A percentile compares a stretch with the other conserved stretches of the same genome.
These are phyloP conservation scores for Coemansia sp. DNA, from an alignment of 192 early-diverging fungal genomes.

Conservation along the genomic window DNA sequence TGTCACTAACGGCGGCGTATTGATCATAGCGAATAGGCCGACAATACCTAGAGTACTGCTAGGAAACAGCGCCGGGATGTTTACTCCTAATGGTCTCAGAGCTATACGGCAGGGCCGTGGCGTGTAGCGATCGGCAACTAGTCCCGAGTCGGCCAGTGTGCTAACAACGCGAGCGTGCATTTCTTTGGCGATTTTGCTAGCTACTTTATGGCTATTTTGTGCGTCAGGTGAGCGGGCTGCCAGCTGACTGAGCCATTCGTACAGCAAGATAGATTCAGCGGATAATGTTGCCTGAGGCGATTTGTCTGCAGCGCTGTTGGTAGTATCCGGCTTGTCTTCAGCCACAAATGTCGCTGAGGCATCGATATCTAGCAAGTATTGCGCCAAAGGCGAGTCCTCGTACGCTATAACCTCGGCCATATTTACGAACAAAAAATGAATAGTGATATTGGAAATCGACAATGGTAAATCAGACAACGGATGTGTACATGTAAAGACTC, in stretches of 20 bases:
- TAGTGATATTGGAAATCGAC: neutral
- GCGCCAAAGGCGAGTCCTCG: conserved; percentile 48
- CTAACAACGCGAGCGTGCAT: neutral
- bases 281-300: neutral
- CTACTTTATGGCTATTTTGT: neutral
- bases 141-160: conserved; percentile 27
- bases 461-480: neutral
- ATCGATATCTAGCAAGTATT: conserved; percentile 42
- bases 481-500: neutral
- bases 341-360: conserved; percentile 21
- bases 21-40: neutral
- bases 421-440: neutral
- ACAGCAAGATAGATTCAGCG: neutral
- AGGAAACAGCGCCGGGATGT: neutral
- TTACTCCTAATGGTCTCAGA: neutral
- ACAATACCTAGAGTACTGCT: neutral
- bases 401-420: conserved; percentile 47
- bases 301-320: neutral
- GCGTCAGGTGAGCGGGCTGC: neutral
- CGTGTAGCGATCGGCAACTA: conserved; percentile 35
- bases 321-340: conserved; percentile 10
- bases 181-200: neutral
- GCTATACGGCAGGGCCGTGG: conserved; percentile 11
- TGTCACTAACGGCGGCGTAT: neutral
- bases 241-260: neutral